Percentiles rank a stretch among this genome's conserved stretches.
These are phyloP conservation scores for Metschnikowia gelsemii DNA, from an alignment of 805 yeast genomes.

Conservation along the genomic window DNA sequence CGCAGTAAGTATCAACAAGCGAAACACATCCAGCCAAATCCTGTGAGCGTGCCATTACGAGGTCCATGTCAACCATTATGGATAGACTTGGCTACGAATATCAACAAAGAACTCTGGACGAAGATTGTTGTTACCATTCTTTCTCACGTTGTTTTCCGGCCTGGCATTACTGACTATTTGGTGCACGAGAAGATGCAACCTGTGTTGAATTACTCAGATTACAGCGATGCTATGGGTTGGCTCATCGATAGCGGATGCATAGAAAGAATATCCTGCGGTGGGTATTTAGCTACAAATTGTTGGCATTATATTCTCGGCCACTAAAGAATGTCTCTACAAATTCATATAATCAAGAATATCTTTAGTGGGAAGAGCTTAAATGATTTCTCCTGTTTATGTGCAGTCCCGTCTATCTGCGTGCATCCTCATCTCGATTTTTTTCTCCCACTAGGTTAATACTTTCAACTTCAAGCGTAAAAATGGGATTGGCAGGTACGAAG, in stretches of 20 bases:
- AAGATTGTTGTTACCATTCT: conserved; percentile 48
- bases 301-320: conserved; percentile 48
- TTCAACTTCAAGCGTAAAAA: conserved; percentile 23
- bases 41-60: conserved; percentile 54
- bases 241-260: conserved; percentile 43
- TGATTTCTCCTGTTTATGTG: conserved; percentile 3
- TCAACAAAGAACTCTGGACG: conserved; percentile 62
- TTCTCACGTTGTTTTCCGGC: conserved; percentile 35
- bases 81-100: conserved; percentile 64
- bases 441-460: neutral
- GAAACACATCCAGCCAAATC: conserved; percentile 3
- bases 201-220: conserved; percentile 32
- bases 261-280: conserved; percentile 31
- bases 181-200: conserved; percentile 29
- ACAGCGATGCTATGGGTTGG: conserved; percentile 34
- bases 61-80: conserved; percentile 66
- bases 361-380: neutral
- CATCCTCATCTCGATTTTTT: conserved; percentile 8
- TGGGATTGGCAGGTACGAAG: conserved; percentile 83
- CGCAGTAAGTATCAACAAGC: conserved; percentile 20
- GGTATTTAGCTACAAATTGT: conserved; percentile 42
- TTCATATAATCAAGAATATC: neutral
- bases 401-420: conserved; percentile 11
- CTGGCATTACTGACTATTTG: conserved; percentile 31
- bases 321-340: neutral